Percentiles rank a stretch among this genome's conserved stretches.
These are phyloP conservation scores for Dothideomycetes sp. DNA, from an alignment of 2,329 filamentous ascomycete genomes.

Conservation along the genomic window DNA sequence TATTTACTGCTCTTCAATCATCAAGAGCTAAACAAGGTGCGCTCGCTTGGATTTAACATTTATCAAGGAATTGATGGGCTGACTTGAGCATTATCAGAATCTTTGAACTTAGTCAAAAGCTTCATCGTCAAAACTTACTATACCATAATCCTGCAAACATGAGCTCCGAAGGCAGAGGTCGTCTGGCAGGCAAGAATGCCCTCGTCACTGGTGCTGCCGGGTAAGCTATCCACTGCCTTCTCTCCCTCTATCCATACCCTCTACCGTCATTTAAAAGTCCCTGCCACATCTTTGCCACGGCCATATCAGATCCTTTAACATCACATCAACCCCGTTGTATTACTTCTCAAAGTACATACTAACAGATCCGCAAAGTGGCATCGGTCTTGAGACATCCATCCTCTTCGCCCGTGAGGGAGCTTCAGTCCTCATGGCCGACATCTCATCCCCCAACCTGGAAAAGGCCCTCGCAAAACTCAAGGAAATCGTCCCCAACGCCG, in stretches of 20 bases:
- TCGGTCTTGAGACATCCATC: slow-evolving; percentile 84
- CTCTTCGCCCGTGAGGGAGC: slow-evolving; percentile 86
- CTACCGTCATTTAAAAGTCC: neutral
- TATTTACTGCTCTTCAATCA: no score
- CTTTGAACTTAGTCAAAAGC: no score
- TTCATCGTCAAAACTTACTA: neutral
- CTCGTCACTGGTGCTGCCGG: slow-evolving; percentile 79
- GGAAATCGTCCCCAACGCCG: slow-evolving; percentile 50
- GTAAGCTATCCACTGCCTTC: slow-evolving; percentile 43
- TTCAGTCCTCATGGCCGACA: slow-evolving; percentile 75
- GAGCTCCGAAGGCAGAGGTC: slow-evolving; percentile 24
- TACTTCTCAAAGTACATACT: neutral
- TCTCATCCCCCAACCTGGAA: slow-evolving; percentile 67
- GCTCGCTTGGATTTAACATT: no score
- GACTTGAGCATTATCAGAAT: no score
- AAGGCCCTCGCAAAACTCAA: slow-evolving; percentile 68
- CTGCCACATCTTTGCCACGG: neutral
- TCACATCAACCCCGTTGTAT: neutral
- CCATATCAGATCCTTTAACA: neutral
- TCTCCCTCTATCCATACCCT: neutral
- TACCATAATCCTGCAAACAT: neutral
- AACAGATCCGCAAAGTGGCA: slow-evolving; percentile 54
- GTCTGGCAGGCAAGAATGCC: slow-evolving; percentile 57
- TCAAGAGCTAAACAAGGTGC: no score
- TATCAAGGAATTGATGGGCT: no score